Evolutionary conservation across 176 grass and related monocot genomes (phyloP).

Genomic region (maize (Zea mays)): Zm-B73-REFERENCE-NAM-5.0 NC_050097.1:7810001-7810500

Average conservation of each 20-base stretch:
- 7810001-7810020: slow-evolving; percentile 97
- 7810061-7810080: background rate
- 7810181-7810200: slow-evolving; percentile 57
- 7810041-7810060: slow-evolving; percentile 19
- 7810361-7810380: background rate
- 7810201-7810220: slow-evolving; percentile 36
- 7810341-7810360: slow-evolving; percentile 60
- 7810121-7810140: slow-evolving; percentile 81
- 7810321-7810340: slow-evolving; percentile 87
- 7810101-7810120: slow-evolving; percentile 43
- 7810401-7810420: slow-evolving; percentile 18
- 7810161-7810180: slow-evolving; percentile 45
- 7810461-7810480: slow-evolving; percentile 29
- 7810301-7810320: slow-evolving; percentile 97
- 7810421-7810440: slow-evolving; percentile 24
- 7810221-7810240: slow-evolving; percentile 1
- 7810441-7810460: slow-evolving; percentile 19
- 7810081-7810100: slow-evolving; percentile 10
- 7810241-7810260: slow-evolving; percentile 13
- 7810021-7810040: slow-evolving; percentile 67
- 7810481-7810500: slow-evolving; percentile 98
- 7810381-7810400: slow-evolving; percentile 15
- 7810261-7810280: slow-evolving; percentile 64
- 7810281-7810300: slow-evolving; percentile 75
- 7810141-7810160: slow-evolving; percentile 82